Base-by-base conservation (phyloP, 2,329 filamentous ascomycete species). In the Claviceps citrina region DNA sequence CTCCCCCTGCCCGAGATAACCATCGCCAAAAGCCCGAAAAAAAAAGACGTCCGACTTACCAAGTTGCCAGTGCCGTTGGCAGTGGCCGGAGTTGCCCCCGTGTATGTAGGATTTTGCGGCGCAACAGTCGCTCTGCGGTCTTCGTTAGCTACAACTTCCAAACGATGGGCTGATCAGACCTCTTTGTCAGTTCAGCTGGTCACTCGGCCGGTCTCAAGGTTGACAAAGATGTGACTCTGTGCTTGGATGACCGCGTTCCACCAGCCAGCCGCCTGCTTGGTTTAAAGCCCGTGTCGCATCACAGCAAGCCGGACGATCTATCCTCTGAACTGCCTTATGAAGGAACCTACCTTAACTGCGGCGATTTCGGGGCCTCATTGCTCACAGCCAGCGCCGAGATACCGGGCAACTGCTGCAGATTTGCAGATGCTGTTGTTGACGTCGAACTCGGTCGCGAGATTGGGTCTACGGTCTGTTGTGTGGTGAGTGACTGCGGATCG, bases 361-460 rank as follows among this genome's bases (percentile, higher is more conserved):
- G 62, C 39, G 67, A 61, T 47, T 53, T 60, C 9, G 57, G 55
- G 15, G 59, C 53, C 22, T 58, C 58, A 45, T 56, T 60, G 32
- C 55, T 62, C 20, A 63, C 55, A 28, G 65, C 64, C 34, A 71
- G 55, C 3, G 64, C 57, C 10, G 65, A 59, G 25, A 71, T 64
- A 26, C 60, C 62, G 7, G 68, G 61, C 30, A 71, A 54, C 31
- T 71, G 67, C 13, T 61, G 58, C 42, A 61, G 34, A 20, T 53
- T 51, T 24, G 63, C 52, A 13, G 65, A 65, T 15, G 59, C 60
- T 16, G 63, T 59, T 1, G 66, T 65, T 3, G 70, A 68, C 3
- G 65, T 64, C 25, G 69, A 69, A 48, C 61, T 65, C 18, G 66
- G 66, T 47, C 65, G 61, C 24, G 70, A 69, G 43, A 69, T 64